These are phyloP conservation scores for Kodamaea fukazawae DNA, from an alignment of 805 yeast species.

Conservation along the genomic window DNA sequence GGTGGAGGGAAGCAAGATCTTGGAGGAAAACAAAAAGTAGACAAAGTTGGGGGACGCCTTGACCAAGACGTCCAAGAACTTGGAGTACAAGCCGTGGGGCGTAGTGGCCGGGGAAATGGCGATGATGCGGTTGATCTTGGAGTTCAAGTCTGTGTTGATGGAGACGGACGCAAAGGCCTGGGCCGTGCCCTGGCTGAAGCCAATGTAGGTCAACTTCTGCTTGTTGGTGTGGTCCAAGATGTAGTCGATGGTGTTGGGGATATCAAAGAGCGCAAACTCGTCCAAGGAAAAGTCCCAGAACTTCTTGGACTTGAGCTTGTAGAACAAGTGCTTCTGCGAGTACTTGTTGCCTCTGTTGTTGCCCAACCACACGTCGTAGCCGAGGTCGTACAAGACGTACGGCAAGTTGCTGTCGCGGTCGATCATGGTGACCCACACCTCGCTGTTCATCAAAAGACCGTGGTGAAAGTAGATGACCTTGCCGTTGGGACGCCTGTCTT, in stretches of 20 bases:
- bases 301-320: constrained; percentile 34
- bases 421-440: constrained; percentile 59
- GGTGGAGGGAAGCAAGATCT: constrained; percentile 73
- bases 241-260: constrained; percentile 79
- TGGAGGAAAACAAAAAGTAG: constrained; percentile 68
- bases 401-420: constrained; percentile 53
- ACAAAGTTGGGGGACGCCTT: constrained; percentile 74
- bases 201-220: constrained; percentile 62
- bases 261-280: constrained; percentile 87
- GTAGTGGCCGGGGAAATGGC: constrained; percentile 95
- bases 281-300: constrained; percentile 93
- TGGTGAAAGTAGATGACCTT: constrained; percentile 83
- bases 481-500: constrained; percentile 13
- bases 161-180: constrained; percentile 86
- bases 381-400: constrained; percentile 69
- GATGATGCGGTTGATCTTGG: constrained; percentile 54
- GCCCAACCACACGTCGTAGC: constrained; percentile 95
- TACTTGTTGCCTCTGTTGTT: constrained; percentile 92
- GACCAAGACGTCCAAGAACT: constrained; percentile 69
- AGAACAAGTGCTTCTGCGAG: constrained; percentile 67
- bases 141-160: constrained; percentile 59
- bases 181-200: constrained; percentile 93
- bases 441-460: constrained; percentile 87
- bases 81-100: constrained; percentile 79
- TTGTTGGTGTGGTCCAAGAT: constrained; percentile 50